A percentile compares a stretch with the other conserved stretches of the same genome.
phyloP scores from a whole-genome alignment of 192 early-diverging fungal genomes.

The Podila verticillata region DNA sequence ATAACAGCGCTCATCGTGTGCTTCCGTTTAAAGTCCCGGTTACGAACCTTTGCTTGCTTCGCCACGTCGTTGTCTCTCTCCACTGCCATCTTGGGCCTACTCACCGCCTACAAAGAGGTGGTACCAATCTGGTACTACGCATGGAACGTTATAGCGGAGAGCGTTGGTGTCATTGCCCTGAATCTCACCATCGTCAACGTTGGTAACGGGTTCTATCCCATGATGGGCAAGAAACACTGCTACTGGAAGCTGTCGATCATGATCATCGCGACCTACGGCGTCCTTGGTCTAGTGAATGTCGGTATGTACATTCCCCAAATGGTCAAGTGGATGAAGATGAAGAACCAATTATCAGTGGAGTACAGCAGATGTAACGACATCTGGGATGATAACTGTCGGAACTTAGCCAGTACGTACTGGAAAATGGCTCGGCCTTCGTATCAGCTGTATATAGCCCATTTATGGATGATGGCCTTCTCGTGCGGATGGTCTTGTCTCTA shows the following conservation, averaged over 20 bases:
- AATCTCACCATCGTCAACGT: conserved; percentile 26
- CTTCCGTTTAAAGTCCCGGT: conserved; percentile 12
- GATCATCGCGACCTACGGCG: conserved; percentile 17
- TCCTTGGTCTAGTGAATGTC: conserved; percentile 1
- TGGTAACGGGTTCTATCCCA: conserved; percentile 38
- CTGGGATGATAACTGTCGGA: too few species aligned
- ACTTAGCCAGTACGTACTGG: too few species aligned
- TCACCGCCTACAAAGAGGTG: not conserved
- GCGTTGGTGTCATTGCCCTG: conserved; percentile 14
- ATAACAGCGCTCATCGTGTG: conserved; percentile 20
- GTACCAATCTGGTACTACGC: conserved; percentile 21
- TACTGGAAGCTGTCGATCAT: conserved; percentile 9
- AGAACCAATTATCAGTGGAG: too few species aligned
- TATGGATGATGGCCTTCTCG: conserved; percentile 13
- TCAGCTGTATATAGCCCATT: conserved; percentile 17
- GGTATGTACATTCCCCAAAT: conserved; percentile 18
- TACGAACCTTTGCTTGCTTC: conserved; percentile 22
- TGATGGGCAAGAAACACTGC: conserved; percentile 10
- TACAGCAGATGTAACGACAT: too few species aligned
- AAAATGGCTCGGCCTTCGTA: too few species aligned
- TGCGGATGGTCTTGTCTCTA: conserved; percentile 24
- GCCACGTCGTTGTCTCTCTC: conserved; percentile 24
- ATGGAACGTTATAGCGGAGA: conserved; percentile 35
- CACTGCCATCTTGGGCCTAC: conserved; percentile 26
- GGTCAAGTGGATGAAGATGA: not conserved